Evolutionary conservation across 495 filamentous ascomycete genomes (phyloP), one percentile per base, ranked within the genome.

Genomic region (Evernia prunastri): DNA sequence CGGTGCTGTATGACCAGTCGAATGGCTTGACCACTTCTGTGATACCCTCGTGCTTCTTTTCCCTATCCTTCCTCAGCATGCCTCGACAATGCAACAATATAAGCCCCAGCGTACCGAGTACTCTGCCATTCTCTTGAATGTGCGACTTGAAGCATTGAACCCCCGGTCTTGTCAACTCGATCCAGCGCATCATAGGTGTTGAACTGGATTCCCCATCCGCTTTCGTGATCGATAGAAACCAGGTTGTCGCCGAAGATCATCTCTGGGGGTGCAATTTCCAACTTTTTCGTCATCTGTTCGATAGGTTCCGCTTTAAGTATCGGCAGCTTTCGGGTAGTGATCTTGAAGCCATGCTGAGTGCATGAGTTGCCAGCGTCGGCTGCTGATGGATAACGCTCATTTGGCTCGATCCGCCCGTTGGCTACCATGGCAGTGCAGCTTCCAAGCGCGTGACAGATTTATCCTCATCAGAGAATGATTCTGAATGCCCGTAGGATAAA

Each of bases 171-270:
- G 77, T 96, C 92, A 33, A 98, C 95, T 60, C 81, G 78, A 73
- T 94, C 89, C 59, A 98, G 80, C 8, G 93, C 94, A 72, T 92
- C 89, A 63, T 85, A 87, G 23, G 95, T 88, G 67, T 88, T 87
- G 76, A 98, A 98, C 18, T 78, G 72, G 59, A 97, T 81, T 6
- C 77, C 74, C 90, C 91, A 97, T 11, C 85, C 84, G 63, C 79
- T 84, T 25, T 78, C 78, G 74, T 97, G 90, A 62, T 85, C 80
- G 31, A 98, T 81, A 4, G 79, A 73, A 31, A 95, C 86, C 39
- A 84, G 78, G 75, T 98, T 98, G 77, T 98, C 91, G 39, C 94
- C 94, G 70, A 98, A 98, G 42, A 98, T 98, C 94, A 98, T 98
- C 76, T 98, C 94, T 3, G 95, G 94, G 10, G 90, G 86, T 17